Percentiles rank a stretch among this genome's conserved stretches.
Conservation (phyloP, 352 stramenopile genomes). For the Globisporangium splendens region DNA sequence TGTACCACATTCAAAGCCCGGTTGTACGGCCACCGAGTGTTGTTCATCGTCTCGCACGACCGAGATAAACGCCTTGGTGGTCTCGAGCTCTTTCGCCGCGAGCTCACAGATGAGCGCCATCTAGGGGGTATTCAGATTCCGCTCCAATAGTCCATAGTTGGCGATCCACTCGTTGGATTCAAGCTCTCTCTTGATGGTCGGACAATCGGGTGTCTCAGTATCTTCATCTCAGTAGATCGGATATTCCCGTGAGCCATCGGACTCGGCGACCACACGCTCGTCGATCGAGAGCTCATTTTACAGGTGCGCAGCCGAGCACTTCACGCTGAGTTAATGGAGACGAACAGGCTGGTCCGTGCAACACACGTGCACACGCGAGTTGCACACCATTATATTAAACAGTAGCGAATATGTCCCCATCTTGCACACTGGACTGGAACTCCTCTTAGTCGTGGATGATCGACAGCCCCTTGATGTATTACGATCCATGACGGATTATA, state of each 20-base stretch:
- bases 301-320: too few relatives aligned
- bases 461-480: too few relatives aligned
- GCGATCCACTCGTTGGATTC: constrained; percentile 24
- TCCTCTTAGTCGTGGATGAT: too few relatives aligned
- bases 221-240: constrained; percentile 41
- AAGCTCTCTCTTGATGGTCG: constrained; percentile 18
- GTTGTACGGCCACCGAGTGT: constrained; percentile 1
- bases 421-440: too few relatives aligned
- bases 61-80: constrained; percentile 20
- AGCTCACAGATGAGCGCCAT: constrained; percentile 44
- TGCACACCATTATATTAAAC: too few relatives aligned
- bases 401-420: too few relatives aligned
- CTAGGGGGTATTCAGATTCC: constrained; percentile 22
- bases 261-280: constrained; percentile 38
- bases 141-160: constrained; percentile 23
- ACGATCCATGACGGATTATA: too few relatives aligned
- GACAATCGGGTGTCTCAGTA: constrained; percentile 18
- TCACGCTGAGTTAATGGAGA: too few relatives aligned
- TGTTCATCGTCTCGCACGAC: constrained; percentile 22
- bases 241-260: constrained; percentile 31
- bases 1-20: neutral
- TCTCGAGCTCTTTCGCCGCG: constrained; percentile 40
- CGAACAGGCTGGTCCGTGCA: too few relatives aligned
- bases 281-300: too few relatives aligned
- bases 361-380: too few relatives aligned